phyloP scores from a whole-genome alignment of 2,329 filamentous ascomycete genomes.

The Colletotrichum euphorbiae region DNA sequence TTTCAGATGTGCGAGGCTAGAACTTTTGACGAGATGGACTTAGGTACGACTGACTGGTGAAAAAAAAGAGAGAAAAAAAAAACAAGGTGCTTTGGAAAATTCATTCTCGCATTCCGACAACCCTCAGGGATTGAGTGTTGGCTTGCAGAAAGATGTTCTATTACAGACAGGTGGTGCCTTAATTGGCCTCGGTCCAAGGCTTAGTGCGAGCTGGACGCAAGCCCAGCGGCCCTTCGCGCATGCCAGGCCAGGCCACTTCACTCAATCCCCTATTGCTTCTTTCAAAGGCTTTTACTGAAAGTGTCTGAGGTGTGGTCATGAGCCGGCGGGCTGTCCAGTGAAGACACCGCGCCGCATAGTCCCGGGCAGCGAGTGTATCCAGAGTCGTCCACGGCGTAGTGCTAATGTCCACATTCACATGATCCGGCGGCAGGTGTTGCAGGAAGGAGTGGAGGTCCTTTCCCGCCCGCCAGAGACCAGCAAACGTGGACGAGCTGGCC shows the following conservation, averaged over 20 bases:
- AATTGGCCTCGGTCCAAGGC: conserved; percentile 28
- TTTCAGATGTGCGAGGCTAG: too few species aligned
- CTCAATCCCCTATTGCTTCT: conserved; percentile 17
- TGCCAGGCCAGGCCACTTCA: conserved; percentile 13
- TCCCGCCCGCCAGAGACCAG: conserved; percentile 14
- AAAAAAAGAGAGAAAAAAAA: background rate
- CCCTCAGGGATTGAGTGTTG: conserved; percentile 19
- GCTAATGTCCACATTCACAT: conserved; percentile 37
- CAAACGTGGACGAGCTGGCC: conserved; percentile 14
- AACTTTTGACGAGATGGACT: background rate
- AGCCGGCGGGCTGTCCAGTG: background rate
- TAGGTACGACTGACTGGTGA: background rate
- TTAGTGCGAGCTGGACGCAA: conserved; percentile 18
- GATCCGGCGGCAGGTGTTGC: conserved; percentile 23
- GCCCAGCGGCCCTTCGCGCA: conserved; percentile 21
- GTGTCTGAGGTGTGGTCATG: background rate
- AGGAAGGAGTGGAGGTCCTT: background rate
- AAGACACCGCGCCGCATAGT: conserved; percentile 17
- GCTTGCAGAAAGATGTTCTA: conserved; percentile 16
- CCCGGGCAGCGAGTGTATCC: conserved; percentile 1
- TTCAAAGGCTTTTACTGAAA: background rate
- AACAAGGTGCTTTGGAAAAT: background rate
- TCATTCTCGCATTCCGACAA: conserved; percentile 2
- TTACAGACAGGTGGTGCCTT: background rate
- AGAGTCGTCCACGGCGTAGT: conserved; percentile 18